Evolutionary conservation across 768 basidiomycete species (phyloP), one percentile per base, ranked within the genome.

Genomic region (Auriculariales sp.): DNA sequence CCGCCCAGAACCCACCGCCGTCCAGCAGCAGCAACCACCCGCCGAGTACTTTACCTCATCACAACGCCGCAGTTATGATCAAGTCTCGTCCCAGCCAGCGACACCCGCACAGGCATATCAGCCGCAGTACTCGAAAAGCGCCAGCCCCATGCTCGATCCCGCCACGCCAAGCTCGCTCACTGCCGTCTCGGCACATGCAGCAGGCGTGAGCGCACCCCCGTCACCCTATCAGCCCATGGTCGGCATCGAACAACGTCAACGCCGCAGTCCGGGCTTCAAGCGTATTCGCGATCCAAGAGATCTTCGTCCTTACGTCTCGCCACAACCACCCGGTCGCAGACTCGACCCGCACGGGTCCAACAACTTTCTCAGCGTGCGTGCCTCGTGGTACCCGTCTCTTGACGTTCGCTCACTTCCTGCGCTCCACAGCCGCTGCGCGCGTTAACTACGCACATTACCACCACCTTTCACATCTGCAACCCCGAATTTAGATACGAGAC

Each of bases 401-500:
- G 31, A 34, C 55, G 33, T 48, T 51, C 55, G 49, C 53, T 56
- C 46, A 55, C 31, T 50, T 35, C 35, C 51, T 52, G 30, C 50
- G 46, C 50, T 61, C 77, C 52, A 34, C 61, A 77, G 74, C 76
- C 79, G 10, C 61, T 81, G 36, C 73, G 74, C 58, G 76, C 79
- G 53, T 66, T 99, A 45, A 97, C 95, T 2, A 84, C 83, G 5
- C 75, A 86, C 56, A 81, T 98, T 45, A 69, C 89, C 49, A 84
- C 92, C 53, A 97, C 92, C 15, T 99, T 85, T 68, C 82, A 78
- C 59, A 85, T 93, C 54, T 94, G 93, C 74, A 97, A 98, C 63
- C 87, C 93, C 10, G 71, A 78, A 54, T 99, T 97, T 72, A 78
- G 84, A 61, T 99, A 99, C 63, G 95, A 98, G 66, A 85, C 87